Evolutionary conservation across 495 filamentous ascomycete species (phyloP).

Genomic region (Aspergillus bridgeri): DNA sequence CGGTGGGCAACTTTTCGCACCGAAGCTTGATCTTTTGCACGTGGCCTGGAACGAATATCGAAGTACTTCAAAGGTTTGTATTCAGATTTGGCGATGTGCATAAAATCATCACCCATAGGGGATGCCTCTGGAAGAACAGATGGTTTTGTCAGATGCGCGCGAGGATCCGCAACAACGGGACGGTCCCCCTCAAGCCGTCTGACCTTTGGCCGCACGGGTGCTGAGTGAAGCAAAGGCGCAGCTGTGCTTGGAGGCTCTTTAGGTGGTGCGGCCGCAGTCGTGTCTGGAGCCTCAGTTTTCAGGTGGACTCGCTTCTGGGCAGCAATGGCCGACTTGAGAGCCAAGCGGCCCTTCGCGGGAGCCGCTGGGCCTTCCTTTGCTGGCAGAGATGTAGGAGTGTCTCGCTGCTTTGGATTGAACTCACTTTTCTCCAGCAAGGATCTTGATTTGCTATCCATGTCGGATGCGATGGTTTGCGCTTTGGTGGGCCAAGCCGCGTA

Average conservation of each 20-base stretch:
- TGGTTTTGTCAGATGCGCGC: no score
- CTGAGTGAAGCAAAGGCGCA: neutral
- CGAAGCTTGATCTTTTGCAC: no score
- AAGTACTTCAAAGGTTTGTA: no score
- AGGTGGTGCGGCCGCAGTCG: no score
- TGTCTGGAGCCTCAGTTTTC: no score
- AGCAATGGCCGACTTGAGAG: neutral
- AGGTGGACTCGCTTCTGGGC: neutral
- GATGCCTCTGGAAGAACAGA: no score
- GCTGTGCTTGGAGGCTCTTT: neutral
- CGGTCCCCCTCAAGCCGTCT: no score
- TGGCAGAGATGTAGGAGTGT: constrained; percentile 32
- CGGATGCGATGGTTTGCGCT: constrained; percentile 71
- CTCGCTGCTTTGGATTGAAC: neutral
- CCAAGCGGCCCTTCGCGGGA: constrained; percentile 55
- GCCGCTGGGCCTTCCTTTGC: constrained; percentile 79
- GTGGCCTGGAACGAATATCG: no score
- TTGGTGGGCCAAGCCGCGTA: constrained; percentile 69
- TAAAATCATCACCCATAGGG: no score
- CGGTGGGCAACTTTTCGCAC: no score
- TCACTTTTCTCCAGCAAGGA: neutral
- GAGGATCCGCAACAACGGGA: no score
- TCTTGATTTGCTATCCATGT: constrained; percentile 52
- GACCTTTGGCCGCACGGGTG: neutral
- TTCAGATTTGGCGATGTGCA: no score